Conservation (phyloP, 345 rosid species). For the Cardiospermum halicacabum region DNA sequence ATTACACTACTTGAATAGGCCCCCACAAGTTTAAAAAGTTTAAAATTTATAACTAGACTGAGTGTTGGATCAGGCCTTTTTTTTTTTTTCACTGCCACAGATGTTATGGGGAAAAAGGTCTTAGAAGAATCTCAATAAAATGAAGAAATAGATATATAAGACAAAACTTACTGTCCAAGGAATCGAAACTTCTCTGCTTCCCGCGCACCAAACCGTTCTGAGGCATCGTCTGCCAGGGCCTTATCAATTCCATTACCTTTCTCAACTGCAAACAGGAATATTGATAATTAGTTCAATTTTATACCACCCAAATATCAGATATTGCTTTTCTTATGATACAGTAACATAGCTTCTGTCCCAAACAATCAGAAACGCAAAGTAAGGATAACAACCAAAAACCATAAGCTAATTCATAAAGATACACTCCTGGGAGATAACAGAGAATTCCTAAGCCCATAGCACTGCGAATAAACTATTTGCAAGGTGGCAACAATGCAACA, state of each 20-base stretch:
- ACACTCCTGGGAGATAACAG: not conserved
- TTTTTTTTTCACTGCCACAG: not conserved
- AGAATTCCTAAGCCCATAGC: not conserved
- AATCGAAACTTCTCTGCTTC: constrained; percentile 70
- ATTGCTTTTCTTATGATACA: not conserved
- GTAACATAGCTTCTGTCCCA: not conserved
- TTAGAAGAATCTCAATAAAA: not conserved
- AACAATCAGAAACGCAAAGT: not conserved
- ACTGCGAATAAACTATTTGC: not conserved
- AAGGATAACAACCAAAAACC: constrained; percentile 4
- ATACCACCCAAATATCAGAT: not conserved
- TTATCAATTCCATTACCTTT: constrained; percentile 32
- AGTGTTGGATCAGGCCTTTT: not conserved
- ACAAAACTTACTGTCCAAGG: constrained; percentile 69
- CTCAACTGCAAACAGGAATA: constrained; percentile 40
- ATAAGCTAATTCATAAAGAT: not conserved
- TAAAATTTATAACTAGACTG: not conserved
- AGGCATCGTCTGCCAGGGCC: constrained; percentile 41
- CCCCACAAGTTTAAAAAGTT: not conserved
- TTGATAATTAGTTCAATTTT: constrained; percentile 12
- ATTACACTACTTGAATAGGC: not conserved
- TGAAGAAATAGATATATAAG: not conserved
- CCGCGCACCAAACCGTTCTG: constrained; percentile 65
- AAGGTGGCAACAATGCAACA: not conserved
- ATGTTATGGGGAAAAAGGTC: not conserved